Percentiles rank a stretch among this genome's conserved stretches.
These are phyloP conservation scores for Daldinia grandis DNA, from an alignment of 495 filamentous ascomycete species.

Conservation along the genomic window DNA sequence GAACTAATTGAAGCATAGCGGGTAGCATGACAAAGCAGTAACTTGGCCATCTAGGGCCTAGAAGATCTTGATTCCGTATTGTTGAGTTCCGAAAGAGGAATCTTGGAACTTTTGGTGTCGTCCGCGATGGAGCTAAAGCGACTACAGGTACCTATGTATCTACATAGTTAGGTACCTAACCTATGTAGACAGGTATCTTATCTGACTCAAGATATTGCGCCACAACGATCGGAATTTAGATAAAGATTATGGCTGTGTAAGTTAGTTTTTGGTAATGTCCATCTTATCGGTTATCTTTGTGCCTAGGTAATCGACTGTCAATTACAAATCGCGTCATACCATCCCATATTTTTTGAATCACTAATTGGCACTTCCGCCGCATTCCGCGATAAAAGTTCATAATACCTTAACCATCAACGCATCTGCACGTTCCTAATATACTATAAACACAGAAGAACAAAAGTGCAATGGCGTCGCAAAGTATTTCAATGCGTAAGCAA, in stretches of 20 bases:
- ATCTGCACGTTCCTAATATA: neutral
- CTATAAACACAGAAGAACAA: neutral
- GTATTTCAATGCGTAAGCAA: conserved; percentile 48
- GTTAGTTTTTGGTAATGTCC: too few relatives aligned
- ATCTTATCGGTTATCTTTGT: conserved; percentile 3
- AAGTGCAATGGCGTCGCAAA: conserved; percentile 46
- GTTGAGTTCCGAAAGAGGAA: conserved; percentile 34
- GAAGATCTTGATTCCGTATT: conserved; percentile 13
- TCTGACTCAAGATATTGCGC: too few relatives aligned
- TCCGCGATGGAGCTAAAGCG: conserved; percentile 6
- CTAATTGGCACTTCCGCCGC: conserved; percentile 3
- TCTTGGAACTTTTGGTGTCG: conserved; percentile 36
- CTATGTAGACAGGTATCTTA: too few relatives aligned
- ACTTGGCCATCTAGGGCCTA: conserved; percentile 10
- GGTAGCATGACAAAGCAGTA: conserved; percentile 1
- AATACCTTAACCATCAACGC: neutral
- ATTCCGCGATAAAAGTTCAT: conserved; percentile 12
- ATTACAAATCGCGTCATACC: conserved; percentile 44
- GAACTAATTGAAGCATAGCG: conserved; percentile 27
- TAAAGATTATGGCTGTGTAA: conserved; percentile 18
- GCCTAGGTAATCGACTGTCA: conserved; percentile 8
- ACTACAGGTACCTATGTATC: too few relatives aligned
- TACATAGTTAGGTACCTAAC: too few relatives aligned
- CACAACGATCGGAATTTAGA: conserved; percentile 18
- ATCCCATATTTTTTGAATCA: conserved; percentile 33